These are phyloP conservation scores for Saccharomycopsis synnaedendra DNA, from an alignment of 805 yeast genomes.

Conservation along the genomic window DNA sequence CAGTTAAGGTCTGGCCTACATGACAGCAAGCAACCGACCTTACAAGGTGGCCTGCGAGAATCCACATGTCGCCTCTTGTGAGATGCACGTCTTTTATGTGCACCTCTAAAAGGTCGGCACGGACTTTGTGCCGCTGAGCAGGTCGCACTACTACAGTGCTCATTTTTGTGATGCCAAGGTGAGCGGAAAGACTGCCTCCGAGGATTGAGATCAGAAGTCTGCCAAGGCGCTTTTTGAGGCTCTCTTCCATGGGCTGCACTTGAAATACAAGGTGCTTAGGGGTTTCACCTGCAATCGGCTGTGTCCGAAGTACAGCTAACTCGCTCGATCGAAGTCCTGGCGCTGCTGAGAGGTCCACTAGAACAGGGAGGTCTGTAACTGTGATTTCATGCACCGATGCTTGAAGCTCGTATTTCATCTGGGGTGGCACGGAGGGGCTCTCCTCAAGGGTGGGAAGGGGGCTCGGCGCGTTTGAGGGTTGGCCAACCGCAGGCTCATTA, in stretches of 20 bases:
- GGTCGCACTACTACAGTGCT: conserved; percentile 49
- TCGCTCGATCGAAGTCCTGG: conserved; percentile 67
- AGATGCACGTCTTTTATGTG: conserved; percentile 70
- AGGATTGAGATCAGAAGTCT: conserved; percentile 40
- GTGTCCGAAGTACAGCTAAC: conserved; percentile 51
- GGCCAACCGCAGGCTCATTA: neutral
- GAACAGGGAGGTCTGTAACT: conserved; percentile 43
- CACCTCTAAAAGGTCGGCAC: conserved; percentile 74
- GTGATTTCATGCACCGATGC: conserved; percentile 53
- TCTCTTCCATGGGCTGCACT: conserved; percentile 26
- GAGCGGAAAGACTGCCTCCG: conserved; percentile 46
- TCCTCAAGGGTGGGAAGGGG: neutral
- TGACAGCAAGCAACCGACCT: conserved; percentile 41
- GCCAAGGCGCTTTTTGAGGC: conserved; percentile 22
- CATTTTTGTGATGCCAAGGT: conserved; percentile 57
- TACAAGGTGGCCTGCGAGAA: conserved; percentile 58
- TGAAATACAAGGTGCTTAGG: conserved; percentile 29
- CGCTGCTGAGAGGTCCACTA: conserved; percentile 46
- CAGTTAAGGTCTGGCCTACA: conserved; percentile 31
- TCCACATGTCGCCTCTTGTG: conserved; percentile 92
- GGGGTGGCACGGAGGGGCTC: neutral
- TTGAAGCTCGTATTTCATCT: conserved; percentile 32
- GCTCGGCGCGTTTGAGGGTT: neutral
- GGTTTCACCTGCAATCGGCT: conserved; percentile 18
- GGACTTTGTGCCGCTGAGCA: conserved; percentile 30